Base-by-base conservation (phyloP, 2,329 filamentous ascomycete genomes). In the Ophiocordyceps camponoti-saundersi region DNA sequence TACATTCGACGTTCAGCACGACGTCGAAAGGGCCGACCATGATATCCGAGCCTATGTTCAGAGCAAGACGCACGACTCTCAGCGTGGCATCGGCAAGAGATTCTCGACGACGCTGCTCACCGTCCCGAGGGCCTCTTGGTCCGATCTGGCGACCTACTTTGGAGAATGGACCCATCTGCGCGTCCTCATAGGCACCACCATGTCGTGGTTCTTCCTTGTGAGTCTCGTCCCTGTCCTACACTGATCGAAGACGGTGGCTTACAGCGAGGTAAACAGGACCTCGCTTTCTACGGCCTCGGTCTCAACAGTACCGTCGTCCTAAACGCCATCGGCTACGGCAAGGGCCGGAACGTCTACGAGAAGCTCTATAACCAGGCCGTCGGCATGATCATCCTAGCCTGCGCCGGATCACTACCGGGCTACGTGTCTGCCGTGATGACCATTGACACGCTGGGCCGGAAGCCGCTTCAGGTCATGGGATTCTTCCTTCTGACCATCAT, bases 161-260 rank as follows among this genome's bases (percentile, higher is more conserved):
- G 61, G 69, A 11, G 70, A 80, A 57, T 82, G 82, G 77, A 74
- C 71, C 56, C 79, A 89, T 54, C 71, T 77, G 44, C 83, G 80
- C 61, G 69, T 85, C 41, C 72, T 90, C 1, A 63, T 89, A 43
- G 85, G 83, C 32, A 90, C 85, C 15, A 84, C 84, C 1, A 67
- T 82, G 44, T 88, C 83, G 0, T 90, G 85, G 85, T 89, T 90
- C 65, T 80, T 89, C 55, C 68, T 90, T 46, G 70, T 72, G 54
- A 43, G 66, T 48, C 13, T 22, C 6, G 1, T 47, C 26, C 18
- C n/a, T 5, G 7, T 22, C 23, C 18, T 15, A n/a, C n/a, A n/a
- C n/a, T 18, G 12, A 20, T 21, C 16, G 6, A 30, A 6, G 29
- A 30, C 29, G 29, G 7, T 2, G 15, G 20, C 29, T 45, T 15